phyloP scores from a whole-genome alignment of 495 filamentous ascomycete genomes.

The Xylaria acuta region DNA sequence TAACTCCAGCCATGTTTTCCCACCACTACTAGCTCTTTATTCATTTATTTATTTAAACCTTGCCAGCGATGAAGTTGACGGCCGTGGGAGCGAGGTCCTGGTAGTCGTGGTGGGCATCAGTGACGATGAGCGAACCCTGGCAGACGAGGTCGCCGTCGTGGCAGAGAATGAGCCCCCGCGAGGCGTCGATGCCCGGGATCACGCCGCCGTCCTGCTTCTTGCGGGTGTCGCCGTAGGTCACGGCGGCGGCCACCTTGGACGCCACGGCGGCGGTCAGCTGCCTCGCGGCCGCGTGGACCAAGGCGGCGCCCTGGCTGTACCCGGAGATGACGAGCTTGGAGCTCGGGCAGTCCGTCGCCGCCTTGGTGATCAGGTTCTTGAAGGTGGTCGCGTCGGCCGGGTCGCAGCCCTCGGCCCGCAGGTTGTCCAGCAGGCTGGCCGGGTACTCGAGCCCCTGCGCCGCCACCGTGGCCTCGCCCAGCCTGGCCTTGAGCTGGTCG shows the following conservation, averaged over 20 bases:
- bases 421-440: slow-evolving; percentile 45
- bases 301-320: slow-evolving; percentile 63
- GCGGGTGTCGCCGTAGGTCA: slow-evolving; percentile 65
- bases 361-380: slow-evolving; percentile 41
- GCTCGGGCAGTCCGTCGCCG: slow-evolving; percentile 42
- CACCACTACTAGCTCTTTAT: background rate
- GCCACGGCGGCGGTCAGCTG: slow-evolving; percentile 47
- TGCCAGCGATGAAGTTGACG: slow-evolving; percentile 41
- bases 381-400: slow-evolving; percentile 44
- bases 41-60: slow-evolving; percentile 27
- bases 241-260: slow-evolving; percentile 58
- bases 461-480: slow-evolving; percentile 39
- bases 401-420: slow-evolving; percentile 42
- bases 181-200: slow-evolving; percentile 53
- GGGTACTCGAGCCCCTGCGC: slow-evolving; percentile 50
- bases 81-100: slow-evolving; percentile 40
- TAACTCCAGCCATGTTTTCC: background rate
- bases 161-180: slow-evolving; percentile 58
- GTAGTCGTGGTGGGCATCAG: slow-evolving; percentile 56
- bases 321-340: slow-evolving; percentile 49
- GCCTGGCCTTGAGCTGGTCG: slow-evolving; percentile 36
- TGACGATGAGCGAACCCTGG: slow-evolving; percentile 56
- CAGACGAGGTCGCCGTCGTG: slow-evolving; percentile 60
- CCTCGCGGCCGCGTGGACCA: slow-evolving; percentile 57
- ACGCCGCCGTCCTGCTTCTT: slow-evolving; percentile 57